These are phyloP conservation scores for Moniliophthora roreri DNA, from an alignment of 1,284 basidiomycete genomes.

Conservation along the genomic window DNA sequence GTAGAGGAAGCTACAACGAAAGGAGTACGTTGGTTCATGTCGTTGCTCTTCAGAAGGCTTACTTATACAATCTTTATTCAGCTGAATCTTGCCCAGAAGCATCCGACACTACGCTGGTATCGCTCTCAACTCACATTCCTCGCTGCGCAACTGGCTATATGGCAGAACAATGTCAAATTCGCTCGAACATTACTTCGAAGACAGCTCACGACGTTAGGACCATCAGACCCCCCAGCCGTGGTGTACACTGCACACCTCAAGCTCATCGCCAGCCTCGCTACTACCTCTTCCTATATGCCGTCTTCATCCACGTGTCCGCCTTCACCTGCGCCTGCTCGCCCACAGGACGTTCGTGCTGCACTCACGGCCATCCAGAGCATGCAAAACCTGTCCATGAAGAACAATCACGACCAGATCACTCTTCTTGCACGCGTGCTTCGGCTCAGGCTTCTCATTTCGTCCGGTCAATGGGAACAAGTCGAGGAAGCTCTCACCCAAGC, in stretches of 20 bases:
- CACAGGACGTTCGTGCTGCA: slow-evolving; percentile 37
- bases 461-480: slow-evolving; percentile 52
- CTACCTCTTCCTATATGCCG: slow-evolving; percentile 19
- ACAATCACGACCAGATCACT: slow-evolving; percentile 42
- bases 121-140: slow-evolving; percentile 57
- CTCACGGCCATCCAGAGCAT: slow-evolving; percentile 44
- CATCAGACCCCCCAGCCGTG: slow-evolving; percentile 48
- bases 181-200: slow-evolving; percentile 55
- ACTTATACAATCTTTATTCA: slow-evolving; percentile 8
- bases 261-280: slow-evolving; percentile 46
- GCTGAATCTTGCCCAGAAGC: slow-evolving; percentile 33
- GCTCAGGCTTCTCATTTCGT: slow-evolving; percentile 49
- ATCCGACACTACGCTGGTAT: slow-evolving; percentile 60
- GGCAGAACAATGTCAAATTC: slow-evolving; percentile 56
- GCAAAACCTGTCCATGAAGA: slow-evolving; percentile 35
- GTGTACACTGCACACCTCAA: slow-evolving; percentile 56
- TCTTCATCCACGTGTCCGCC: neutral
- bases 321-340: slow-evolving; percentile 19
- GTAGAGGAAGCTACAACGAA: slow-evolving; percentile 51
- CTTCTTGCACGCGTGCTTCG: slow-evolving; percentile 51
- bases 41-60: no score
- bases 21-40: slow-evolving; percentile 34
- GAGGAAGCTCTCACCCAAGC: slow-evolving; percentile 39
- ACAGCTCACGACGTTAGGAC: slow-evolving; percentile 46
- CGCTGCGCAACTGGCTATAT: slow-evolving; percentile 54